Percentiles rank a stretch among this genome's conserved stretches.
These are phyloP conservation scores for Penicillium simplicissimum DNA, from an alignment of 495 filamentous ascomycete species.

Conservation along the genomic window DNA sequence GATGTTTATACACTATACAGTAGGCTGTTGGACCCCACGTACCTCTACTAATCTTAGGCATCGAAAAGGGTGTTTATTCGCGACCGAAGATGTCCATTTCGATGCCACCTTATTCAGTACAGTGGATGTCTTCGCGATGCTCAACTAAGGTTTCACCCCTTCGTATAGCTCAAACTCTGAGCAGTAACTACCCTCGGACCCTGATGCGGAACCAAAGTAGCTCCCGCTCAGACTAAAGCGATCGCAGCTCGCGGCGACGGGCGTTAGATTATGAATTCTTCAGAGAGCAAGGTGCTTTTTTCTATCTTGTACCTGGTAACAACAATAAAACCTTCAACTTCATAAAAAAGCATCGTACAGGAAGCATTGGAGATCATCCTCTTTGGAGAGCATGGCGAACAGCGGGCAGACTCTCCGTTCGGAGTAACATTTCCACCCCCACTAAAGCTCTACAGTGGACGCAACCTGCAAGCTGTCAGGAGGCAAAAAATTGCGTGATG, in stretches of 20 bases:
- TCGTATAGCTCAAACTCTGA: slow-evolving; percentile 10
- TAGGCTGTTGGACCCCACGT: neutral
- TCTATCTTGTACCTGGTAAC: neutral
- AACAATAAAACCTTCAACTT: neutral
- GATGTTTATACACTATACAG: neutral
- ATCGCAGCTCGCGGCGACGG: slow-evolving; percentile 11
- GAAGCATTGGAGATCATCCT: slow-evolving; percentile 11
- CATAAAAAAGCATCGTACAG: neutral
- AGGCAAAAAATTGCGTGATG: slow-evolving; percentile 11
- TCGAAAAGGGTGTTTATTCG: neutral
- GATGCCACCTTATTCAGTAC: neutral
- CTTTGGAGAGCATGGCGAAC: neutral
- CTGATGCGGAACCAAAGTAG: slow-evolving; percentile 17
- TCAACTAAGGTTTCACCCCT: slow-evolving; percentile 14
- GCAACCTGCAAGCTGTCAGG: slow-evolving; percentile 12
- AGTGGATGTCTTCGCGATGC: neutral
- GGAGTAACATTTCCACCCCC: neutral
- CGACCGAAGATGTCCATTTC: neutral
- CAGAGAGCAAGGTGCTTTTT: slow-evolving; percentile 7
- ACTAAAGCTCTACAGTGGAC: neutral
- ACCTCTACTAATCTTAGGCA: neutral
- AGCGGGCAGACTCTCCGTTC: neutral
- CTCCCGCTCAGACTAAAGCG: slow-evolving; percentile 14
- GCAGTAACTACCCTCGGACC: slow-evolving; percentile 11
- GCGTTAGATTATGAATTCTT: slow-evolving; percentile 5